These are phyloP conservation scores for Primulina tabacum DNA, from an alignment of 257 asterid species.

Conservation along the genomic window DNA sequence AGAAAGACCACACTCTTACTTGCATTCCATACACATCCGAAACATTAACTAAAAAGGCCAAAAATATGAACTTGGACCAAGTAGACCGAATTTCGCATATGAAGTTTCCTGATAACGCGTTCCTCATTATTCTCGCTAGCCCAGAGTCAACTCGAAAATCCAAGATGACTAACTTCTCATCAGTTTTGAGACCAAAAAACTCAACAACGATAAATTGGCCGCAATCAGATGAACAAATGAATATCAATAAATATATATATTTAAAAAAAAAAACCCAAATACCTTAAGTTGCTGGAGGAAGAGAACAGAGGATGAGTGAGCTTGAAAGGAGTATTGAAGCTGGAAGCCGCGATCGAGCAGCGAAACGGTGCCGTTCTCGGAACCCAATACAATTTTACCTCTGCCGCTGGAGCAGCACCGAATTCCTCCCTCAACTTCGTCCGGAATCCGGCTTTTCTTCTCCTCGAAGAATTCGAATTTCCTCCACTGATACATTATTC, in stretches of 20 bases:
- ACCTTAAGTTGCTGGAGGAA: constrained; percentile 98
- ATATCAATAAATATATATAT: neutral
- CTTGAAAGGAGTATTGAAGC: constrained; percentile 66
- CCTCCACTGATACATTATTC: constrained; percentile 88
- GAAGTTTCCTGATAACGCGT: too few species aligned
- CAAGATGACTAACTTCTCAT: neutral
- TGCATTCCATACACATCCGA: too few species aligned
- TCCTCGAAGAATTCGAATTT: constrained; percentile 95
- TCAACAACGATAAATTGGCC: neutral
- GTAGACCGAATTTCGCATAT: too few species aligned
- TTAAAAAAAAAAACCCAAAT: neutral
- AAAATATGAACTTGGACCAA: too few species aligned
- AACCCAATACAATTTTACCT: constrained; percentile 72
- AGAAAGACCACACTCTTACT: too few species aligned
- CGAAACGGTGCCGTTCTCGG: constrained; percentile 69
- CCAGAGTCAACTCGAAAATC: constrained; percentile 3
- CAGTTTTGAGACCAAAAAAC: constrained; percentile 1
- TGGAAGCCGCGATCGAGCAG: constrained; percentile 80
- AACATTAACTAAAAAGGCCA: too few species aligned
- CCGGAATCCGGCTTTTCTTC: constrained; percentile 59
- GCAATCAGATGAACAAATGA: neutral
- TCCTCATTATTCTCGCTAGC: neutral
- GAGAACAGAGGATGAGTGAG: constrained; percentile 80
- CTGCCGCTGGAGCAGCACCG: constrained; percentile 82
- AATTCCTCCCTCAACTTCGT: constrained; percentile 58